A percentile compares a stretch with the other conserved stretches of the same genome.
phyloP scores from a whole-genome alignment of 805 yeast genomes.

The Grigorovia transvaalensis region DNA sequence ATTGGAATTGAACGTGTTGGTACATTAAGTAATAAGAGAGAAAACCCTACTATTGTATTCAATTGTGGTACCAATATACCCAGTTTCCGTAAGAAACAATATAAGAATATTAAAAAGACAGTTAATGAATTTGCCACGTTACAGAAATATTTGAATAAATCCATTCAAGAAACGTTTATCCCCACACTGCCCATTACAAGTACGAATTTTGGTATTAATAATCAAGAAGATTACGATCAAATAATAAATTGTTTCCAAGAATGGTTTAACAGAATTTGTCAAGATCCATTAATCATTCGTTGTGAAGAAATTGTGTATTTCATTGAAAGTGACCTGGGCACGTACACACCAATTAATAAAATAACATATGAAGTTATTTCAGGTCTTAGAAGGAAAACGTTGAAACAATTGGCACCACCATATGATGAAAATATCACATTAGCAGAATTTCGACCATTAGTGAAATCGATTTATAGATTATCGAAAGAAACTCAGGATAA shows the following conservation, averaged over 20 bases:
- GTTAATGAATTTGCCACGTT: slow-evolving; percentile 66
- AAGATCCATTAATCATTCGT: slow-evolving; percentile 69
- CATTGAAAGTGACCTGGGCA: slow-evolving; percentile 62
- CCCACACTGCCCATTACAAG: slow-evolving; percentile 74
- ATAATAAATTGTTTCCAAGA: slow-evolving; percentile 54
- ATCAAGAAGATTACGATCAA: slow-evolving; percentile 63
- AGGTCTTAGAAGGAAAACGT: slow-evolving; percentile 77
- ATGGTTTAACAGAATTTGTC: slow-evolving; percentile 72
- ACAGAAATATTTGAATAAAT: slow-evolving; percentile 65
- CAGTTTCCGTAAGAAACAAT: slow-evolving; percentile 57
- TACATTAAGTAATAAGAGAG: slow-evolving; percentile 40
- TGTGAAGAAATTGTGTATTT: slow-evolving; percentile 85
- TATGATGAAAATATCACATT: slow-evolving; percentile 76
- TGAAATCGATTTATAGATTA: slow-evolving; percentile 60
- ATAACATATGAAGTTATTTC: slow-evolving; percentile 48
- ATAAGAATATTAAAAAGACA: slow-evolving; percentile 70
- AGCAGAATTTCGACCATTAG: slow-evolving; percentile 77
- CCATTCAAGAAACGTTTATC: slow-evolving; percentile 85
- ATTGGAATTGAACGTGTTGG: slow-evolving; percentile 62
- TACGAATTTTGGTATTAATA: slow-evolving; percentile 74
- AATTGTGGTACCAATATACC: slow-evolving; percentile 63
- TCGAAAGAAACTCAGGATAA: slow-evolving; percentile 43
- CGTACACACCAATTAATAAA: slow-evolving; percentile 40
- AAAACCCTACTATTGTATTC: slow-evolving; percentile 71
- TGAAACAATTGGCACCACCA: slow-evolving; percentile 87